phyloP scores from a whole-genome alignment of 1,139 yeast species.

The Magnusiomyces suaveolens region DNA sequence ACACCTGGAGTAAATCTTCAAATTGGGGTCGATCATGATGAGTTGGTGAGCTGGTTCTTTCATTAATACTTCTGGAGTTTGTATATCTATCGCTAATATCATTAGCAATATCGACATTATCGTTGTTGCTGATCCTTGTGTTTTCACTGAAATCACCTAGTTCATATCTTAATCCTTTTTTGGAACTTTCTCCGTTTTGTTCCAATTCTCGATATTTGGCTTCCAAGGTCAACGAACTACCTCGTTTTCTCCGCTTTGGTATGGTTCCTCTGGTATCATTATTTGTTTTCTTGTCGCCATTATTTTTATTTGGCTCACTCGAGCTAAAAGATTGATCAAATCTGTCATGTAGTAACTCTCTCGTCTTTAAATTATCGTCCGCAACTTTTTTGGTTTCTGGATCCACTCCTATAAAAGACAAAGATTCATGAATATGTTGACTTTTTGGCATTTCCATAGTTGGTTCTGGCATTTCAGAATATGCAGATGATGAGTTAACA shows the following conservation, averaged over 20 bases:
- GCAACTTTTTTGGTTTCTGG: background rate
- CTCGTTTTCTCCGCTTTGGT: background rate
- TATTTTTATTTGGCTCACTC: background rate
- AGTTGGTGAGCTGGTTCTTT: background rate
- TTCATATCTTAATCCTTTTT: background rate
- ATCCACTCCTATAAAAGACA: background rate
- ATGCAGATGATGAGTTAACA: background rate
- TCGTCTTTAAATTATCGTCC: background rate
- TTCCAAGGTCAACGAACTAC: conserved; percentile 17
- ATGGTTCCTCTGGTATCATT: background rate
- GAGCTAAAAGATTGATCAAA: background rate
- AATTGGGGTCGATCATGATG: background rate
- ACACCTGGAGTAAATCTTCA: background rate
- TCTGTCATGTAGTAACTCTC: background rate
- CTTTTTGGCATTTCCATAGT: background rate
- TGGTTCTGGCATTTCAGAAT: conserved; percentile 2
- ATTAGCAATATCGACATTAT: background rate
- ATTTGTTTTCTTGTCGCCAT: conserved; percentile 2
- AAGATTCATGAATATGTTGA: background rate
- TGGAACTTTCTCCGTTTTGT: conserved; percentile 5
- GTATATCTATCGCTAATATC: background rate
- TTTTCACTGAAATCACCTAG: background rate
- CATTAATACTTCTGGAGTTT: conserved; percentile 2
- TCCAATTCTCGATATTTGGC: conserved; percentile 22
- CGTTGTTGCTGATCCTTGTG: background rate